These are phyloP conservation scores for Vigna radiata DNA, from an alignment of 306 rosid genomes.

Conservation along the genomic window DNA sequence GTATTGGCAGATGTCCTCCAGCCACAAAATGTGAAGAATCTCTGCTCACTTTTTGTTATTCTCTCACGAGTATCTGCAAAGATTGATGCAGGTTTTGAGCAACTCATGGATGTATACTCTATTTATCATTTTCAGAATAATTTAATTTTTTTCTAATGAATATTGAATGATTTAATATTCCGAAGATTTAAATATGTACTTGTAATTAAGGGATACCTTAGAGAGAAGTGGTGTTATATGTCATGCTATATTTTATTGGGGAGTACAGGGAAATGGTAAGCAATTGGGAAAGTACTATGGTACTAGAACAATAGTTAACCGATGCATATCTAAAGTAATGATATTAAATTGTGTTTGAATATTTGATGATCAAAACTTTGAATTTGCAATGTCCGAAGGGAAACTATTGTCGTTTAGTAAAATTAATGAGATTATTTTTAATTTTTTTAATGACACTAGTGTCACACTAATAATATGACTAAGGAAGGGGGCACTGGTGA, in stretches of 20 bases:
- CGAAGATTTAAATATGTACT: background rate
- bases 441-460: background rate
- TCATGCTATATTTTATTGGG: background rate
- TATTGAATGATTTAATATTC: constrained; percentile 32
- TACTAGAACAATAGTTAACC: background rate
- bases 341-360: background rate
- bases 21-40: constrained; percentile 65
- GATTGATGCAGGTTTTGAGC: constrained; percentile 65
- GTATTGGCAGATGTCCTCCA: constrained; percentile 68
- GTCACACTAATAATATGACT: background rate
- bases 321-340: background rate
- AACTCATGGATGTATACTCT: constrained; percentile 29
- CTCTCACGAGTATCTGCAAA: constrained; percentile 62
- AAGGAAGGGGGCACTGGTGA: constrained; percentile 7
- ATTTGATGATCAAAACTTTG: background rate
- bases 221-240: constrained; percentile 1
- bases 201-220: background rate
- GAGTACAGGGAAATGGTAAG: background rate
- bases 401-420: background rate
- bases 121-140: constrained; percentile 37
- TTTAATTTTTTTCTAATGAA: constrained; percentile 20
- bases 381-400: constrained; percentile 2
- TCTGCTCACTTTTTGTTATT: constrained; percentile 72
- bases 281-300: background rate
- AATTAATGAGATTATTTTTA: background rate